These are phyloP conservation scores for Jacaranda mimosifolia DNA, from an alignment of 257 asterid species.

Conservation along the genomic window DNA sequence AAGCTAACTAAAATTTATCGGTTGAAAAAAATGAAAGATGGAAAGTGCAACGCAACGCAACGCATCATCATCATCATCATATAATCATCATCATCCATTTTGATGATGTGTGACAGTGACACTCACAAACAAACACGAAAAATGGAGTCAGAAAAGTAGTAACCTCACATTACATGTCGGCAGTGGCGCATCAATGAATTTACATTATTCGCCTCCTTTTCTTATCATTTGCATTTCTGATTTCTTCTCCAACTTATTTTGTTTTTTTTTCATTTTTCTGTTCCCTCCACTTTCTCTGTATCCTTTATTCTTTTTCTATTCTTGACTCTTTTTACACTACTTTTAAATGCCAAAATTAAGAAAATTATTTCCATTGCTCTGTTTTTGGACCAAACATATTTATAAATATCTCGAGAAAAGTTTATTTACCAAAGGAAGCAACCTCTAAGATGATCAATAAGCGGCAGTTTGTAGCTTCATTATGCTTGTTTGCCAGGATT, in stretches of 20 bases:
- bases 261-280: constrained; percentile 20
- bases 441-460: constrained; percentile 17
- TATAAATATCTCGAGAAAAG: background rate
- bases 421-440: background rate
- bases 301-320: background rate
- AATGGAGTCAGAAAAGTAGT: too few species aligned
- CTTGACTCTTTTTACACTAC: constrained; percentile 7
- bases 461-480: constrained; percentile 13
- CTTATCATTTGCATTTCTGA: background rate
- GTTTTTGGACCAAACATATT: constrained; percentile 7
- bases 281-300: constrained; percentile 41
- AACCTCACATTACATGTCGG: too few species aligned
- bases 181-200: too few species aligned
- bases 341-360: background rate
- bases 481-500: constrained; percentile 34
- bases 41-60: too few species aligned
- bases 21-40: too few species aligned
- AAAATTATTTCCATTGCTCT: background rate
- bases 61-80: too few species aligned
- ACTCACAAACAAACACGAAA: too few species aligned
- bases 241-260: constrained; percentile 23
- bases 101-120: too few species aligned
- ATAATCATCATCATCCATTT: too few species aligned
- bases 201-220: background rate
- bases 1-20: too few species aligned